phyloP scores from a whole-genome alignment of 1,139 yeast genomes.

The Pichia sp. region DNA sequence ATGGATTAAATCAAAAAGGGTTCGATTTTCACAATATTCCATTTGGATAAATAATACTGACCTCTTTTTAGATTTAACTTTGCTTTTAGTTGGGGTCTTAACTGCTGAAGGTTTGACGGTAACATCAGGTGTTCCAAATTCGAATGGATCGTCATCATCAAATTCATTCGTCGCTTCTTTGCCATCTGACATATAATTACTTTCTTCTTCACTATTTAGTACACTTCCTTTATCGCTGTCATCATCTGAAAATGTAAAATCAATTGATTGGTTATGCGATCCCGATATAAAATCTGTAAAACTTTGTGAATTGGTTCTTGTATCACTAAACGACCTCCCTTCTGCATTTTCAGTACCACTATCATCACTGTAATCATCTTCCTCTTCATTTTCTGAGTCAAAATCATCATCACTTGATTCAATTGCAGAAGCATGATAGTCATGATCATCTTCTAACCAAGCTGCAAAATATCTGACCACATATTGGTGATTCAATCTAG shows the following conservation, averaged over 20 bases:
- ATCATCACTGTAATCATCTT: slow-evolving; percentile 28
- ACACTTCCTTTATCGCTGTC: slow-evolving; percentile 28
- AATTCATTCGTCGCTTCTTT: slow-evolving; percentile 13
- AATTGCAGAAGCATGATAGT: slow-evolving; percentile 19
- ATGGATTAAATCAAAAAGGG: slow-evolving; percentile 70
- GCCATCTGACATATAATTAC: slow-evolving; percentile 21
- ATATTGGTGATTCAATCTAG: slow-evolving; percentile 88
- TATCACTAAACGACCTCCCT: slow-evolving; percentile 17
- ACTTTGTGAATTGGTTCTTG: slow-evolving; percentile 29
- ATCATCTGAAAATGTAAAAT: slow-evolving; percentile 45
- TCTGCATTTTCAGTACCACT: slow-evolving; percentile 9
- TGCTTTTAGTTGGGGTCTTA: neutral
- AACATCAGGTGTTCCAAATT: slow-evolving; percentile 12
- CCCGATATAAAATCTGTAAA: slow-evolving; percentile 59
- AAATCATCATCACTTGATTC: slow-evolving; percentile 28
- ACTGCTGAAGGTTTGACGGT: slow-evolving; percentile 5
- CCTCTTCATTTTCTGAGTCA: slow-evolving; percentile 24
- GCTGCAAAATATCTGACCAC: slow-evolving; percentile 96
- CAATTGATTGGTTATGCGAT: slow-evolving; percentile 55
- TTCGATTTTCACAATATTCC: slow-evolving; percentile 97
- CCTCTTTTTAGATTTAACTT: slow-evolving; percentile 27
- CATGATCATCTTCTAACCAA: slow-evolving; percentile 77
- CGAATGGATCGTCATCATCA: slow-evolving; percentile 14
- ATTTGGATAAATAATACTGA: slow-evolving; percentile 80
- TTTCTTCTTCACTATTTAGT: slow-evolving; percentile 18